Conservation (phyloP, 192 early-diverging fungal species). For the Umbelopsis sp. region DNA sequence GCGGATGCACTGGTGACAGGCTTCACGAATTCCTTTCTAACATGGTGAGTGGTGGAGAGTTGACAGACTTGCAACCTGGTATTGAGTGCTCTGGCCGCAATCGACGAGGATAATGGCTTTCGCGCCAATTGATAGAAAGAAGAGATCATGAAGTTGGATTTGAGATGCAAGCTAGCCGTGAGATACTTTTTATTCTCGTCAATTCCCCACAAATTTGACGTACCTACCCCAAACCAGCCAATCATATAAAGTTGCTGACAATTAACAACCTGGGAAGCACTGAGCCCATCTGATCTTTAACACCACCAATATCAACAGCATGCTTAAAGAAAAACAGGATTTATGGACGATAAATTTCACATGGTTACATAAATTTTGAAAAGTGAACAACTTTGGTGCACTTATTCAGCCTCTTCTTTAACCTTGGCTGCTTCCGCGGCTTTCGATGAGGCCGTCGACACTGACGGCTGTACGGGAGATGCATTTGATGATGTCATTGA, state of each 20-base stretch:
- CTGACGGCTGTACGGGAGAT: not conserved
- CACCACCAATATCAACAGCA: not conserved
- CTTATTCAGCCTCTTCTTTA: not conserved
- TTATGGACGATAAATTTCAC: not conserved
- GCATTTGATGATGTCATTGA: not conserved
- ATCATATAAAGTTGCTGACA: conserved; percentile 7
- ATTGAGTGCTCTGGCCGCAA: not conserved
- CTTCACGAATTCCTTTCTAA: conserved; percentile 1
- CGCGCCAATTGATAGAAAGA: not conserved
- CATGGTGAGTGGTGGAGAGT: not conserved
- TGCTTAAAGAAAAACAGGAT: not conserved
- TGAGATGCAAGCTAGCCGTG: not conserved
- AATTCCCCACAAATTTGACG: conserved; percentile 8
- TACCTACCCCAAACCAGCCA: not conserved
- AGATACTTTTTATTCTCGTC: not conserved
- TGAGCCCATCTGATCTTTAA: not conserved
- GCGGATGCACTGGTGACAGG: not conserved
- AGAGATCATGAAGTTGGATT: not conserved
- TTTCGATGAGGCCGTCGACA: not conserved
- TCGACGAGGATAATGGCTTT: not conserved
- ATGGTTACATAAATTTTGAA: not conserved
- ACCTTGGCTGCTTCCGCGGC: not conserved
- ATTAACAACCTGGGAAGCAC: not conserved
- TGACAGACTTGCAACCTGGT: not conserved
- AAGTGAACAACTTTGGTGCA: not conserved